Evolutionary conservation across 257 asterid genomes (phyloP).

Genomic region (Ophiorrhiza pumila): DNA sequence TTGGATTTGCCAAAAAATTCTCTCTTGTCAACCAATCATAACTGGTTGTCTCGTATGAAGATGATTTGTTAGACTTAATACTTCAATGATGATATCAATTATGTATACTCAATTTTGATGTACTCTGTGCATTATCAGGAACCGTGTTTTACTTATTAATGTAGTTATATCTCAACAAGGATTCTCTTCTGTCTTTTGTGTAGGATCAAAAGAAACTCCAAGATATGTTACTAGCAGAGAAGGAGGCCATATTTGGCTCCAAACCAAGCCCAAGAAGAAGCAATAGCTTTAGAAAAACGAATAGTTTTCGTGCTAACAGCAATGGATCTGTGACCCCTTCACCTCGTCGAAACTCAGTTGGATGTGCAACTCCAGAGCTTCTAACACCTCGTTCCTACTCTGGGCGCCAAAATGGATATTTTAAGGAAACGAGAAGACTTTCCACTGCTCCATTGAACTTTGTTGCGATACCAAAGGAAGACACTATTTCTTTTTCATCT

Average conservation of each 20-base stretch:
- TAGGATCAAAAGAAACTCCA: conserved; percentile 91
- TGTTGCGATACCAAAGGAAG: conserved; percentile 75
- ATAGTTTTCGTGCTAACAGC: conserved; percentile 51
- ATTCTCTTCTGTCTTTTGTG: conserved; percentile 5
- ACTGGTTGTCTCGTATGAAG: neutral
- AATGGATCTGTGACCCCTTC: conserved; percentile 84
- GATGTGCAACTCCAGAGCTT: conserved; percentile 62
- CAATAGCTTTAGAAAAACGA: conserved; percentile 59
- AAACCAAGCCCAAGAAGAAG: conserved; percentile 90
- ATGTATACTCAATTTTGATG: neutral
- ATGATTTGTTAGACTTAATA: neutral
- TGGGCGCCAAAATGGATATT: conserved; percentile 62
- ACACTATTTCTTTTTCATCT: conserved; percentile 84
- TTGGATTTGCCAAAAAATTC: neutral
- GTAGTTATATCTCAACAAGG: conserved; percentile 7
- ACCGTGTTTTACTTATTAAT: neutral
- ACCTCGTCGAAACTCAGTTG: conserved; percentile 77
- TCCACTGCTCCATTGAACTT: conserved; percentile 78
- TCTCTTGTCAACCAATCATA: neutral
- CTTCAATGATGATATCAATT: neutral
- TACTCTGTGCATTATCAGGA: neutral
- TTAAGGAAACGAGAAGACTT: conserved; percentile 82
- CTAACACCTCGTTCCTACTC: conserved; percentile 81
- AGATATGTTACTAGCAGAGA: conserved; percentile 79
- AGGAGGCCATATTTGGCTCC: conserved; percentile 79